phyloP scores from a whole-genome alignment of 345 rosid species.

The Salix purpurea region DNA sequence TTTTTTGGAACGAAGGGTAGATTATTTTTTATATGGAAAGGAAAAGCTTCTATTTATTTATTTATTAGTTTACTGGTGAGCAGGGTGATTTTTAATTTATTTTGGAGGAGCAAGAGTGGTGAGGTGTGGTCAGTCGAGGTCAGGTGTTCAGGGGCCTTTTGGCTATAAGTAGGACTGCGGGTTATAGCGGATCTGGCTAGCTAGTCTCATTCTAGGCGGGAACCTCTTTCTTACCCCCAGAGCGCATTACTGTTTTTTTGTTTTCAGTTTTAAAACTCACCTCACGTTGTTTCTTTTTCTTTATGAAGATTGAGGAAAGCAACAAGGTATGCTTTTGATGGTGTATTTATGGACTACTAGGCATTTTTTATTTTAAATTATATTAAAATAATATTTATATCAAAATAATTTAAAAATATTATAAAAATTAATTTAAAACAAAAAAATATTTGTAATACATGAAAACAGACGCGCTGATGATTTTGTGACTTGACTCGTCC shows the following conservation, averaged over 20 bases:
- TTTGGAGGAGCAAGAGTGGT: not conserved
- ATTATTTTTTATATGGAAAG: not conserved
- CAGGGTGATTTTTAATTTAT: not conserved
- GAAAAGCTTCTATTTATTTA: not conserved
- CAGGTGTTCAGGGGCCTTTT: not conserved
- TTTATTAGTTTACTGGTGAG: not conserved
- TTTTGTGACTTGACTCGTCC: no score
- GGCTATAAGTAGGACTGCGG: not conserved
- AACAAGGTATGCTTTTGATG: no score
- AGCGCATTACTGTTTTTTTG: not conserved
- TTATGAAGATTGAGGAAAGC: no score
- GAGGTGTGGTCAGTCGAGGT: not conserved
- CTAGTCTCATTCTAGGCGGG: not conserved
- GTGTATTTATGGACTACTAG: no score
- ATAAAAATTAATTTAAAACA: no score
- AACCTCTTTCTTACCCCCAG: not conserved
- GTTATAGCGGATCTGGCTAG: not conserved
- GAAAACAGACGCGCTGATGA: no score
- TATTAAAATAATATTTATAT: no score
- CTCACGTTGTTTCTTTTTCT: no score
- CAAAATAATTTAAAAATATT: no score
- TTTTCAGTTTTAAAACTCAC: not conserved
- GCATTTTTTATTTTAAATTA: no score
- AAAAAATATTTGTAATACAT: no score
- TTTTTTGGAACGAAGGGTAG: not conserved